These are phyloP conservation scores for Paramecium octaurelia DNA, from an alignment of 73 alveolate genomes.

Conservation along the genomic window DNA sequence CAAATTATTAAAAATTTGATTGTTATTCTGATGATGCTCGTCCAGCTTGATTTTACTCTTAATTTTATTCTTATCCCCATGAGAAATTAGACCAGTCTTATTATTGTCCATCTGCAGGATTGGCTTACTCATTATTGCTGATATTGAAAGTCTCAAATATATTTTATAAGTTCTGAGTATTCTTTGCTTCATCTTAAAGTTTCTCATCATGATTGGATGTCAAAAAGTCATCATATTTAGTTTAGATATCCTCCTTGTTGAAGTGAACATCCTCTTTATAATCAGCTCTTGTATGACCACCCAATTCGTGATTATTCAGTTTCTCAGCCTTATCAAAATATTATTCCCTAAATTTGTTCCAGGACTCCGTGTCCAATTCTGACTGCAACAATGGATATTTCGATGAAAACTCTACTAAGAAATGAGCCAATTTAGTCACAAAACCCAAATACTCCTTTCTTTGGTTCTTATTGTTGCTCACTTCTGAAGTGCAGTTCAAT, in stretches of 20 bases:
- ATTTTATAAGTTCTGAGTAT: not conserved
- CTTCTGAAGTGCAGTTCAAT: not conserved
- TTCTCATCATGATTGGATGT: not conserved
- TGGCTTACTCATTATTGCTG: not conserved
- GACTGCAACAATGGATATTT: not conserved
- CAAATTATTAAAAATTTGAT: not conserved
- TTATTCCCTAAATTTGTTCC: conserved; percentile 6
- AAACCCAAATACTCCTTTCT: conserved; percentile 10
- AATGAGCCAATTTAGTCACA: not conserved
- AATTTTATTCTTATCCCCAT: not conserved
- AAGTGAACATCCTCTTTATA: not conserved
- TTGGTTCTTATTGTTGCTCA: not conserved
- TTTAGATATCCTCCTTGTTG: not conserved
- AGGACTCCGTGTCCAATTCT: not conserved
- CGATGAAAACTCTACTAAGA: not conserved
- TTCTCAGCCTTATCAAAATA: conserved; percentile 4
- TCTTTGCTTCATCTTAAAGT: not conserved
- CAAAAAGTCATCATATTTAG: not conserved
- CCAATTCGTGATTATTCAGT: not conserved
- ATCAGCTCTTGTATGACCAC: conserved; percentile 21
- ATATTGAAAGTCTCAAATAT: not conserved
- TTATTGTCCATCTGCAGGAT: not conserved
- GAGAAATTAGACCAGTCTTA: not conserved
- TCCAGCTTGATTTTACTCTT: not conserved
- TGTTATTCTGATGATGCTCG: not conserved